Evolutionary conservation across 768 basidiomycete species (phyloP), one percentile per base, ranked within the genome.

Genomic region (Chlorophyllum brunneum): DNA sequence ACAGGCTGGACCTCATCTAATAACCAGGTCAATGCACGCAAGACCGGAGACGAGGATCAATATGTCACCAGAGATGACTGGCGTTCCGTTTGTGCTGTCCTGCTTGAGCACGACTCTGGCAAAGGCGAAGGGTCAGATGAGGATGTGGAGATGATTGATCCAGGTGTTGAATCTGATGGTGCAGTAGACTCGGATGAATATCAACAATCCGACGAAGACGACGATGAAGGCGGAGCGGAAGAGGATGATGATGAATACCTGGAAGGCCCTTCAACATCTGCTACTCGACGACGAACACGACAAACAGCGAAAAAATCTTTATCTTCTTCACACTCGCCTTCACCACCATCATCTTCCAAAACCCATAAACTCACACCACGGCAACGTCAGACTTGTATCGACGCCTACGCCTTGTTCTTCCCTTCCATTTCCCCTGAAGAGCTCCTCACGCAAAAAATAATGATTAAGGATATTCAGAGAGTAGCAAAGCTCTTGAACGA

Each of bases 21-120:
- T 15, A 59, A 41, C 37, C 54, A 16, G 43, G 55, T 26, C 46
- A 55, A 20, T 58, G 59, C 11, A 45, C 54, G 9, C 47, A 49
- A 55, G 5, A 53, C 48, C 4, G 57, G 60, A 15, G 51, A 54
- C 5, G 61, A 58, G 27, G 69, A 64, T 11, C 65, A 65, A 24
- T 63, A 68, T 38, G 78, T 93, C 22, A 79, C 75, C 57, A 70
- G 75, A 43, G 81, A 82, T 24, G 90, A 92, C 62, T 93, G 87
- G 86, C 78, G 86, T 31, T 77, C 87, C 10, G 86, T 93, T 3
- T 92, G 90, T 62, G 82, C 85, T 8, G 85, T 85, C 3, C 69
- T 93, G 10, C 71, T 92, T 3, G 85, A 82, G 54, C 69, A 67
- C 2, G 67, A 65, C 5, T 62, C 40, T 10, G 62, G 46, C 3